Base-by-base conservation (phyloP, 345 rosid genomes). In the Lepidium didymum region DNA sequence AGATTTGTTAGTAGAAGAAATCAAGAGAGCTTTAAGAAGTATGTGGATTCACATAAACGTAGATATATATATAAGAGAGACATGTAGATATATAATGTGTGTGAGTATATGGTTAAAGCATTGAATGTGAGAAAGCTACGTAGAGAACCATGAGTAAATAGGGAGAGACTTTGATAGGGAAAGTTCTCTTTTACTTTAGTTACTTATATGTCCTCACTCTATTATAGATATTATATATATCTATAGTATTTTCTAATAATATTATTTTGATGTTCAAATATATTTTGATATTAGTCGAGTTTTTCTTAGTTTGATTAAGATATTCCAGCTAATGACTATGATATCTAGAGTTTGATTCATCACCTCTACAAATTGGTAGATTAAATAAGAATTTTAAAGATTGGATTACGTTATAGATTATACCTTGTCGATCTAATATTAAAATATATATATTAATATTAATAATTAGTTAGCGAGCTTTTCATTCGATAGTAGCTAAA, bases 91-190 rank as follows among this genome's bases (percentile, higher is more conserved):
- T 29, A 19, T 19, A 19, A 27, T 44, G 6, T 50, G 13, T 31
- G 19, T 29, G 38, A 38, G 34, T 73, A 50, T 52, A 67, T 59
- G 63, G 77, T 67, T 67, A 74, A 67, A 43, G 68, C 77, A 74
- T 59, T 74, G 68, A 74, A 67, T 74, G 51, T 52, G 66, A 65
- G 71, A 74, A 74, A 67, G 68, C 61, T 57, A 74, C 49, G 54
- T 73, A 2, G 35, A 66, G 64, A 66, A 67, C 61, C 77, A 67
- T 52, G 47, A 74, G 77, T 74, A 74, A 67, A 43, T 62, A 74
- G 68, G 67, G 73, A 68, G 74, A 74, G 64, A 38, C 64, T 68
- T 61, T 62, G 69, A 59, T 42, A 1, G 58, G 45, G 64, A 74
- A 74, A 74, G 59, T 68, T 68, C 69, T 68, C 45, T 37, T 68